Evolutionary conservation across 1,284 basidiomycete species (phyloP).

Genomic region (Cryptococcus amylolentus): DNA sequence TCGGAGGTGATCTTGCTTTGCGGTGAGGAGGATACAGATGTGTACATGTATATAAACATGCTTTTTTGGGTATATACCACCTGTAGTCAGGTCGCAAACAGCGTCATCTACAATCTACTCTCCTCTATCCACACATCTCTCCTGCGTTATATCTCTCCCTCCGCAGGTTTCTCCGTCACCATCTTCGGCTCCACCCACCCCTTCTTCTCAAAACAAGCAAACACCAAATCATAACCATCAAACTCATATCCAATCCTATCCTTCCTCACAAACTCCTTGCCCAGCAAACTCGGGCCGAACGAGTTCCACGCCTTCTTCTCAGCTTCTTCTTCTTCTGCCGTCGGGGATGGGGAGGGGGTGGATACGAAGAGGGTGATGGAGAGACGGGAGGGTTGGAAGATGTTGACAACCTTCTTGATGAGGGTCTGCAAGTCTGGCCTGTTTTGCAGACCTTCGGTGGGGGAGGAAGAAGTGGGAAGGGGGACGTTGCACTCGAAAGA

Average conservation of each 20-base stretch:
- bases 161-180: not conserved
- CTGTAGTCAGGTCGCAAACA: not conserved
- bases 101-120: not conserved
- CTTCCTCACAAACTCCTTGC: conserved; percentile 59
- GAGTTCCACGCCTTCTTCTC: conserved; percentile 35
- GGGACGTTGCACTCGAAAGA: conserved; percentile 99
- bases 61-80: not conserved
- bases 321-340: conserved; percentile 26
- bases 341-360: conserved; percentile 54
- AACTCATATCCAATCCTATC: conserved; percentile 99
- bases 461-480: conserved; percentile 48
- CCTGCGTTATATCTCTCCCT: not conserved
- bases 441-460: not conserved
- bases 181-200: conserved; percentile 42
- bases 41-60: not conserved
- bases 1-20: not conserved
- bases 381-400: conserved; percentile 86
- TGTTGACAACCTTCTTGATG: conserved; percentile 79
- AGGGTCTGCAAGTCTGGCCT: conserved; percentile 69
- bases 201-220: conserved; percentile 72
- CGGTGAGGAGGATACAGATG: not conserved
- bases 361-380: conserved; percentile 91
- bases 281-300: conserved; percentile 39
- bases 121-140: not conserved
- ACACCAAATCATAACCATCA: conserved; percentile 90